A percentile compares a stretch with the other conserved stretches of the same genome.
These are phyloP conservation scores for Cladosporium halotolerans DNA, from an alignment of 2,329 filamentous ascomycete genomes.

Conservation along the genomic window DNA sequence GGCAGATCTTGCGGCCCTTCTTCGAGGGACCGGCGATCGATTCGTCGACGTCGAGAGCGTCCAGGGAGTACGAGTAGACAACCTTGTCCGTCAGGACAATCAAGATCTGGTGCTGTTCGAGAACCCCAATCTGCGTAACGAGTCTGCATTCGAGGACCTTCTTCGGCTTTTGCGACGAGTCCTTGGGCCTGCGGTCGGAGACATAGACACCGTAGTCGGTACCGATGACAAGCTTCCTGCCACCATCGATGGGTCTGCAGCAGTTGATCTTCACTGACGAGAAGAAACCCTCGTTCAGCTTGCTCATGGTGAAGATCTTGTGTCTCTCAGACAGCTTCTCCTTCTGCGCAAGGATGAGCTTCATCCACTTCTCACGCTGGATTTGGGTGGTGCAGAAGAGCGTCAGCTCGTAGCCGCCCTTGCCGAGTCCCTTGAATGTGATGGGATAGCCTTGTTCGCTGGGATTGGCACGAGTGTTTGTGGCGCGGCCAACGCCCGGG, in stretches of 20 bases:
- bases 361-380: constrained; percentile 91
- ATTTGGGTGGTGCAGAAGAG: constrained; percentile 81
- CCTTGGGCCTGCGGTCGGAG: constrained; percentile 83
- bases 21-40: constrained; percentile 66
- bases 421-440: constrained; percentile 91
- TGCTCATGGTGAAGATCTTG: constrained; percentile 63
- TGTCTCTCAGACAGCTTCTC: constrained; percentile 71
- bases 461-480: constrained; percentile 42
- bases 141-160: constrained; percentile 78
- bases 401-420: constrained; percentile 88
- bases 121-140: constrained; percentile 91
- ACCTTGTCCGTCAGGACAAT: constrained; percentile 91
- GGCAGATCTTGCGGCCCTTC: constrained; percentile 90
- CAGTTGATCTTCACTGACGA: constrained; percentile 90
- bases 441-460: constrained; percentile 80
- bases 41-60: constrained; percentile 79
- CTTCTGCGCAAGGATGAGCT: constrained; percentile 88
- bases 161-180: constrained; percentile 64
- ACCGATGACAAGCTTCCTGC: constrained; percentile 86
- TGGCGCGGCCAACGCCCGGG: constrained; percentile 46
- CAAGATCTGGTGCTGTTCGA: constrained; percentile 90
- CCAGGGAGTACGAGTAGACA: constrained; percentile 78
- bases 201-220: constrained; percentile 93
- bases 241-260: constrained; percentile 89
- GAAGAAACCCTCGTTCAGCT: constrained; percentile 81